Percentiles rank a stretch among this genome's conserved stretches.
Conservation (phyloP, 495 filamentous ascomycete species). For the Tuber calosporum region DNA sequence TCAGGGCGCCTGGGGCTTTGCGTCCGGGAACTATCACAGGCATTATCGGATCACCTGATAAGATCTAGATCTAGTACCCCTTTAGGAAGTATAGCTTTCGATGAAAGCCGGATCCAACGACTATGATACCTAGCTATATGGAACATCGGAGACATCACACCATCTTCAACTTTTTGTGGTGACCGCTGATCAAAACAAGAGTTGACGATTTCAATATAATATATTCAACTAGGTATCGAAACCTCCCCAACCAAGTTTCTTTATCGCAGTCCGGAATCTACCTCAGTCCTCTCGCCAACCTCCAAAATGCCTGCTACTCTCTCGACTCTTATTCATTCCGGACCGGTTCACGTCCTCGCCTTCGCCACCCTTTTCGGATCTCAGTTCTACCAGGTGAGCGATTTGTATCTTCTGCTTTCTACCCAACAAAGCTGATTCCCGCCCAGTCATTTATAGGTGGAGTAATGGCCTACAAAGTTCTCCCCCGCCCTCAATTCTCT, state of each 20-base stretch:
- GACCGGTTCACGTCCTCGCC: slow-evolving; percentile 32
- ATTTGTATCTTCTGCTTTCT: background rate
- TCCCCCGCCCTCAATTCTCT: slow-evolving; percentile 73
- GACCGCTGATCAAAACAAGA: background rate
- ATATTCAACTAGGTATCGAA: no score
- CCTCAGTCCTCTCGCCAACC: background rate
- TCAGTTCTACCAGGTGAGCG: slow-evolving; percentile 65
- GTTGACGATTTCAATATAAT: no score
- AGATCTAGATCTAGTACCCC: background rate
- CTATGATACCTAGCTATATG: no score
- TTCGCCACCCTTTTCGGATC: slow-evolving; percentile 74
- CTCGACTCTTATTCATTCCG: slow-evolving; percentile 30
- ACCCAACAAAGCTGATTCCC: slow-evolving; percentile 16
- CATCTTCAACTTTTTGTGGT: background rate
- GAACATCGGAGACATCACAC: background rate
- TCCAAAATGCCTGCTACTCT: slow-evolving; percentile 25
- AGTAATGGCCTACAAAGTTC: slow-evolving; percentile 61
- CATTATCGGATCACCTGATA: background rate
- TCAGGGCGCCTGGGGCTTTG: no score
- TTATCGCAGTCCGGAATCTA: background rate
- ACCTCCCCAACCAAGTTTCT: background rate
- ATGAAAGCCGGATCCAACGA: background rate
- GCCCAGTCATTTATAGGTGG: slow-evolving; percentile 70
- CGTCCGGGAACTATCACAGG: no score
- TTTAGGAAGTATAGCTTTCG: background rate